phyloP scores from a whole-genome alignment of 345 rosid genomes.

The Luvunga scandens region DNA sequence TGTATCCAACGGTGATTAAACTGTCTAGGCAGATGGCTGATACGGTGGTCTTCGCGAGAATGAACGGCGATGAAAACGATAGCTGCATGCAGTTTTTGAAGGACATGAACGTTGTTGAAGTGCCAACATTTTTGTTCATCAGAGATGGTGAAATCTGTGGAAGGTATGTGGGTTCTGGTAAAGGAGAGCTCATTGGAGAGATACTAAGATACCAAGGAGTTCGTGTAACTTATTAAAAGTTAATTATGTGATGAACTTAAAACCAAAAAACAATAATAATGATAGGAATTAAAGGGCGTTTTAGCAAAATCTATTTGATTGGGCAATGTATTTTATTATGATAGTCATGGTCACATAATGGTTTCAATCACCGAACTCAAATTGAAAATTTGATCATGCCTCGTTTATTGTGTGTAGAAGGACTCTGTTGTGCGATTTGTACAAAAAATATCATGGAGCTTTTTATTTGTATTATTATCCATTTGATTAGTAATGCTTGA shows the following conservation, averaged over 20 bases:
- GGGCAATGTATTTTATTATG: too few relatives aligned
- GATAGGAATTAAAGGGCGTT: background rate
- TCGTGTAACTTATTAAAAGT: constrained; percentile 53
- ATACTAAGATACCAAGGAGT: constrained; percentile 88
- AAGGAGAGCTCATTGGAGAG: constrained; percentile 94
- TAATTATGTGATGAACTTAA: background rate
- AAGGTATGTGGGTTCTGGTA: constrained; percentile 89
- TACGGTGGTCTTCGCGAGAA: constrained; percentile 71
- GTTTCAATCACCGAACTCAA: too few relatives aligned
- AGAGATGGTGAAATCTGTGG: constrained; percentile 71
- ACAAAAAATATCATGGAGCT: too few relatives aligned
- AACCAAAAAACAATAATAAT: background rate
- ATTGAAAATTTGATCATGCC: too few relatives aligned
- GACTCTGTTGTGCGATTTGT: too few relatives aligned
- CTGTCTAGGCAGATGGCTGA: constrained; percentile 77
- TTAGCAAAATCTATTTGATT: background rate
- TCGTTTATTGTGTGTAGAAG: too few relatives aligned
- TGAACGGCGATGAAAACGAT: constrained; percentile 95
- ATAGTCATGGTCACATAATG: too few relatives aligned
- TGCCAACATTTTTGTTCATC: constrained; percentile 86
- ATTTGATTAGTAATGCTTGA: too few relatives aligned
- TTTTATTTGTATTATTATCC: too few relatives aligned
- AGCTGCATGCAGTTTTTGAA: constrained; percentile 86
- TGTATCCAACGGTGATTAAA: constrained; percentile 82
- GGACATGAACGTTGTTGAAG: constrained; percentile 84